Evolutionary conservation across 2,329 filamentous ascomycete species (phyloP).

Genomic region (Colletotrichum sansevieriae): DNA sequence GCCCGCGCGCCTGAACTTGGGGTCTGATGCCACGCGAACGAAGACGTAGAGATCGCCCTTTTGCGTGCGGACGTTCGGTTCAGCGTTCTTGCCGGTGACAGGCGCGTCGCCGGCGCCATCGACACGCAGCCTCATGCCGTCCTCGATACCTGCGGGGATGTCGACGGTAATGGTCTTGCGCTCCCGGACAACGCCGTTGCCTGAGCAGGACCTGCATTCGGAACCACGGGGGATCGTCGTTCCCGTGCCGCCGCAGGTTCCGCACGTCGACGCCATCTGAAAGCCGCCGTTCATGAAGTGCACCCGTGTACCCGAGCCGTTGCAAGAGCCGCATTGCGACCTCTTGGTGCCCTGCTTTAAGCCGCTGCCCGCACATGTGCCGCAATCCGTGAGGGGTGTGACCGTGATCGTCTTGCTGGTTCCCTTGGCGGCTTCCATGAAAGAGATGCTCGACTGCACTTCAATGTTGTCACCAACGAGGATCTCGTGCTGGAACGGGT

Average conservation of each 20-base stretch:
- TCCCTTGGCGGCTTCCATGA: slow-evolving; percentile 96
- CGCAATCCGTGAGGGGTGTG: slow-evolving; percentile 83
- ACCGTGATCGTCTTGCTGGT: slow-evolving; percentile 89
- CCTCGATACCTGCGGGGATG: slow-evolving; percentile 95
- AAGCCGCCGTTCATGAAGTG: slow-evolving; percentile 94
- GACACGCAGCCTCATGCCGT: slow-evolving; percentile 92
- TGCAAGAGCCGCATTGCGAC: slow-evolving; percentile 81
- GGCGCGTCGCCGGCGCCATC: slow-evolving; percentile 90
- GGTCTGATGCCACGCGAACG: slow-evolving; percentile 88
- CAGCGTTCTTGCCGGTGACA: slow-evolving; percentile 76
- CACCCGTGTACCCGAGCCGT: slow-evolving; percentile 87
- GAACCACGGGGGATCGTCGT: slow-evolving; percentile 81
- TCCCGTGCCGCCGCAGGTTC: slow-evolving; percentile 83
- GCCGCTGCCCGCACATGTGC: slow-evolving; percentile 85
- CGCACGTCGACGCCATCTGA: slow-evolving; percentile 94
- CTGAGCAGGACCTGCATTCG: slow-evolving; percentile 84
- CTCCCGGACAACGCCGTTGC: slow-evolving; percentile 87
- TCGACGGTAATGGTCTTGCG: slow-evolving; percentile 87
- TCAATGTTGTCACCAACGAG: slow-evolving; percentile 97
- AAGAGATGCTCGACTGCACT: slow-evolving; percentile 91
- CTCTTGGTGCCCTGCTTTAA: slow-evolving; percentile 84
- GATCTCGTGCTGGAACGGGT: slow-evolving; percentile 82
- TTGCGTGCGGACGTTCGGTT: slow-evolving; percentile 73
- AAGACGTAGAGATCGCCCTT: slow-evolving; percentile 93
- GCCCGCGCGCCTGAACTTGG: slow-evolving; percentile 88